These are phyloP conservation scores for Inga oerstediana DNA, from an alignment of 306 rosid species.

Conservation along the genomic window DNA sequence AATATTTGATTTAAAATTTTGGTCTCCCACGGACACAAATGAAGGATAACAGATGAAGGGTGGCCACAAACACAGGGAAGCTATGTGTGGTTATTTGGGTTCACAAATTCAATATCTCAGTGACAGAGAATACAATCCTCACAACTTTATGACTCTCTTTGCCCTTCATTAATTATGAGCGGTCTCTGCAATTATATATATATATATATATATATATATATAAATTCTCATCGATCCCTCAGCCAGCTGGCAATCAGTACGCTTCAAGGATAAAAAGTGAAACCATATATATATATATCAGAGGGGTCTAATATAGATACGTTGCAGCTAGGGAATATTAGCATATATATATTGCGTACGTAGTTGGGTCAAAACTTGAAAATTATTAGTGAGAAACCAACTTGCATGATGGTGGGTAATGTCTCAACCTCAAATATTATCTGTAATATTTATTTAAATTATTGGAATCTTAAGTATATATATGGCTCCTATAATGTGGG, in stretches of 20 bases:
- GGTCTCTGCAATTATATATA: not conserved
- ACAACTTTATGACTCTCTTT: not conserved
- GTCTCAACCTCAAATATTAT: not conserved
- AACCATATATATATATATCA: not conserved
- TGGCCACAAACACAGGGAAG: constrained; percentile 20
- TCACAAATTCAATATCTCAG: constrained; percentile 38
- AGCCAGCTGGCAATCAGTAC: not conserved
- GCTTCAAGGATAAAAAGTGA: not conserved
- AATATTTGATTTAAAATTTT: not conserved
- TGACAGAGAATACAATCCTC: constrained; percentile 17
- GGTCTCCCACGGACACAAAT: not conserved
- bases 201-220: no score
- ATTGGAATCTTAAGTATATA: not conserved
- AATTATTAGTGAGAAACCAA: not conserved
- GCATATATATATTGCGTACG: no score
- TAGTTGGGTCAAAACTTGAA: not conserved
- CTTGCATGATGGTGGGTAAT: not conserved
- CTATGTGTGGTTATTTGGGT: constrained; percentile 8
- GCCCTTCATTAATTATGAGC: not conserved
- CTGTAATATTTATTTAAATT: not conserved
- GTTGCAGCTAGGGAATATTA: not conserved
- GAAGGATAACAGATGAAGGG: constrained; percentile 27
- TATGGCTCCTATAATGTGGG: constrained; percentile 2
- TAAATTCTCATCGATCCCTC: no score
- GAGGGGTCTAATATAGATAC: not conserved